Percentiles rank a stretch among this genome's conserved stretches.
Conservation (phyloP, 257 asterid genomes). For the Haberlea rhodopensis region DNA sequence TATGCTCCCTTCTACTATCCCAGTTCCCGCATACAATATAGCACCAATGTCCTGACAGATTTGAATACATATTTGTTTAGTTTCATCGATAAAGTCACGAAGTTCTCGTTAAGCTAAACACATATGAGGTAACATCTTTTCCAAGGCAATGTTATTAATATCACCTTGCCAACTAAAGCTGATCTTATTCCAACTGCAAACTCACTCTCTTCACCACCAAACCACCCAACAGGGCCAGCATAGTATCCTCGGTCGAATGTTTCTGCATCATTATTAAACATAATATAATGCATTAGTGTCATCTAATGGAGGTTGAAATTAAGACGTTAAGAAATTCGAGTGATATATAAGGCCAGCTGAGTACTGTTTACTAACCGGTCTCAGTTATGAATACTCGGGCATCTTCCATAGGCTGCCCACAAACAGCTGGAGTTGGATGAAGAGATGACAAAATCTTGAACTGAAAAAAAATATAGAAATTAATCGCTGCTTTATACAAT, state of each 20-base stretch:
- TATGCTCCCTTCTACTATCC: slow-evolving; percentile 89
- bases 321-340: background rate
- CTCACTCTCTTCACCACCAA: slow-evolving; percentile 94
- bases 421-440: slow-evolving; percentile 99
- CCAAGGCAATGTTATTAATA: no score
- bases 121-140: no score
- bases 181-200: slow-evolving; percentile 98
- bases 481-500: background rate
- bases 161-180: slow-evolving; percentile 85
- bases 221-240: slow-evolving; percentile 99
- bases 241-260: slow-evolving; percentile 96
- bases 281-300: background rate
- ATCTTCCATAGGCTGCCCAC: slow-evolving; percentile 91
- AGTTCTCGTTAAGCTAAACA: no score
- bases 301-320: background rate
- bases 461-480: slow-evolving; percentile 41
- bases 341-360: background rate
- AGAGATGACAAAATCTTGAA: slow-evolving; percentile 78
- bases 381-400: slow-evolving; percentile 75
- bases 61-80: no score
- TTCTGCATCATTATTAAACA: slow-evolving; percentile 49
- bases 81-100: background rate
- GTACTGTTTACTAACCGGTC: slow-evolving; percentile 49
- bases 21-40: slow-evolving; percentile 90
- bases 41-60: slow-evolving; percentile 63